Evolutionary conservation across 495 filamentous ascomycete species (phyloP).

Genomic region (Lophium mytilinum): DNA sequence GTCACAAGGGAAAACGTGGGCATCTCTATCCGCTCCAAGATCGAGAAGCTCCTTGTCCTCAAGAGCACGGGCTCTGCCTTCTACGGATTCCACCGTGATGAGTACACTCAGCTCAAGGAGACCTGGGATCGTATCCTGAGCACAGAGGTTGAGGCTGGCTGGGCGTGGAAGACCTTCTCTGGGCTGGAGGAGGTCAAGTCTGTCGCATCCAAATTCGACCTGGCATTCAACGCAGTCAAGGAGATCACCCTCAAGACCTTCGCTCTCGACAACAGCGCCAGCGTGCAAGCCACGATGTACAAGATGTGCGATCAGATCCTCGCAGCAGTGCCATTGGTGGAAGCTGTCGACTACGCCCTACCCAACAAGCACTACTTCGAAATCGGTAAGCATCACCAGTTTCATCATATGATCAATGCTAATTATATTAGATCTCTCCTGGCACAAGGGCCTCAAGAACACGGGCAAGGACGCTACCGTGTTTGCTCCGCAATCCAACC

Average conservation of each 20-base stretch:
- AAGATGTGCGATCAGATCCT: constrained; percentile 92
- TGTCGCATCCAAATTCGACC: constrained; percentile 60
- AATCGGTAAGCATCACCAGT: constrained; percentile 57
- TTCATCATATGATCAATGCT: constrained; percentile 12
- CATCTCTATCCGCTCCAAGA: constrained; percentile 44
- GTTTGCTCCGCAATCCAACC: constrained; percentile 83
- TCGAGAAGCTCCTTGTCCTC: constrained; percentile 76
- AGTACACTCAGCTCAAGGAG: constrained; percentile 84
- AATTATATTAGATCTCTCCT: constrained; percentile 66
- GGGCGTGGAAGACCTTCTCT: constrained; percentile 72
- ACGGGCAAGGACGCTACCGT: constrained; percentile 95
- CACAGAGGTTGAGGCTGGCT: constrained; percentile 79
- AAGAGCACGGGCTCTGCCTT: constrained; percentile 98
- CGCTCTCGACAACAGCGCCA: constrained; percentile 82
- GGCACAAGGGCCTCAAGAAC: constrained; percentile 96
- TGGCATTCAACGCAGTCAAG: constrained; percentile 65
- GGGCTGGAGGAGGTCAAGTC: constrained; percentile 59
- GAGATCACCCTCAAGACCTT: constrained; percentile 84
- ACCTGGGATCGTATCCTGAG: constrained; percentile 91
- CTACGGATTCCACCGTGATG: constrained; percentile 85
- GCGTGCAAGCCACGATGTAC: constrained; percentile 96
- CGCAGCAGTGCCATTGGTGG: constrained; percentile 59
- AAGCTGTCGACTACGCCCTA: constrained; percentile 70
- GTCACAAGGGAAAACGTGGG: constrained; percentile 36
- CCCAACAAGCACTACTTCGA: constrained; percentile 99